A percentile compares a stretch with the other conserved stretches of the same genome.
phyloP scores from a whole-genome alignment of 129 eudicot genomes.

The Flaveria ramosissima region DNA sequence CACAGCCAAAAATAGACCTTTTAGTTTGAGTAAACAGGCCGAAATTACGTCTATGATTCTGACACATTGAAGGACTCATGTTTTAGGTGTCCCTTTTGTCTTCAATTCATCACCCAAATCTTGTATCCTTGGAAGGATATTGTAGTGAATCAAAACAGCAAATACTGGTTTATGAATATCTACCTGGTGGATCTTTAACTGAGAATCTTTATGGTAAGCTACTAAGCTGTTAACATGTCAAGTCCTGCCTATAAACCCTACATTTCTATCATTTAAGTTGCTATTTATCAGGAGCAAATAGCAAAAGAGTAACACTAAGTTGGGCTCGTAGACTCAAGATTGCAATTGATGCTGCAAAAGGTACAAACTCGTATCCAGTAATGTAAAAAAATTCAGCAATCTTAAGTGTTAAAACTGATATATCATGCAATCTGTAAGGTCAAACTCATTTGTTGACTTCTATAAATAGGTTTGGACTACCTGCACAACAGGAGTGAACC shows the following conservation, averaged over 20 bases:
- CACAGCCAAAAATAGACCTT: not conserved
- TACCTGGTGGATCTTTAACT: slow-evolving; percentile 85
- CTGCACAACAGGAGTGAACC: slow-evolving; percentile 83
- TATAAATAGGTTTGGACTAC: slow-evolving; percentile 78
- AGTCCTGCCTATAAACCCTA: slow-evolving; percentile 1
- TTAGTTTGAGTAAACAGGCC: not conserved
- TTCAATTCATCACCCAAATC: slow-evolving; percentile 78
- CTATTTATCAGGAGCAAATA: slow-evolving; percentile 59
- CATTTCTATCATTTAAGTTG: slow-evolving; percentile 12
- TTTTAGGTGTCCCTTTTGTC: slow-evolving; percentile 76
- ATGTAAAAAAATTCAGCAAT: not conserved
- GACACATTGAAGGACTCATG: slow-evolving; percentile 17
- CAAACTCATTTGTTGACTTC: slow-evolving; percentile 30
- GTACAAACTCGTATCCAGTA: slow-evolving; percentile 32
- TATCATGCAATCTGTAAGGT: slow-evolving; percentile 9
- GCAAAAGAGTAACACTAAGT: slow-evolving; percentile 65
- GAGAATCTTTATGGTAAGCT: slow-evolving; percentile 79
- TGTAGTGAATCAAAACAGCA: slow-evolving; percentile 83
- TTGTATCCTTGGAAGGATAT: slow-evolving; percentile 85
- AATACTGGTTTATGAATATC: slow-evolving; percentile 81
- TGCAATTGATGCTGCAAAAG: slow-evolving; percentile 95
- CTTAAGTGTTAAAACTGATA: not conserved
- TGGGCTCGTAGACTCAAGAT: slow-evolving; percentile 96
- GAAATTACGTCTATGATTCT: not conserved
- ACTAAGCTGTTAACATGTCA: not conserved